A percentile compares a stretch with the other conserved stretches of the same genome.
Evolutionary conservation across 2,329 filamentous ascomycete genomes (phyloP).

Genomic region (Aureobasidium pullulans): DNA sequence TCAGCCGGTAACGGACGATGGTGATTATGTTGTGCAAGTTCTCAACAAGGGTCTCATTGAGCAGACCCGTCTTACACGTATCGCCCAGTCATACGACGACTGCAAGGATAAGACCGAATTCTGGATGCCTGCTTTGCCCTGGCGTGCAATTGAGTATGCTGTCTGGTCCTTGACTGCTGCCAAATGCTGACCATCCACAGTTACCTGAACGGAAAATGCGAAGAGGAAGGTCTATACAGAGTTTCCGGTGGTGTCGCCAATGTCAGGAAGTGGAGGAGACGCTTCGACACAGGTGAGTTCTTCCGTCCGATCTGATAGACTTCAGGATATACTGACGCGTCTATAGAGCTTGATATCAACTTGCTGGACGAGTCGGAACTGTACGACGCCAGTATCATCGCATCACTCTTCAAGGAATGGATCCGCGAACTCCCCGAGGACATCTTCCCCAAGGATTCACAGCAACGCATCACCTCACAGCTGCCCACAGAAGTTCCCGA

Average conservation of each 20-base stretch:
- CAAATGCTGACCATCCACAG: slow-evolving; percentile 27
- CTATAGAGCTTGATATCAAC: slow-evolving; percentile 74
- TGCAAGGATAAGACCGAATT: slow-evolving; percentile 95
- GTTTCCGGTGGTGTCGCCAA: slow-evolving; percentile 85
- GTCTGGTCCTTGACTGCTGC: not conserved
- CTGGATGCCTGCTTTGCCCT: slow-evolving; percentile 96
- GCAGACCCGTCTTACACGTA: slow-evolving; percentile 83
- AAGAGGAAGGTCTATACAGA: slow-evolving; percentile 88
- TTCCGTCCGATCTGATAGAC: not conserved
- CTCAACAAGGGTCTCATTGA: slow-evolving; percentile 81
- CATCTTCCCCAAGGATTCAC: slow-evolving; percentile 76
- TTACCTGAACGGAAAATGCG: slow-evolving; percentile 90
- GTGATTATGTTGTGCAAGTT: slow-evolving; percentile 75
- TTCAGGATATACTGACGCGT: not conserved
- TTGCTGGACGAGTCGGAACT: slow-evolving; percentile 80
- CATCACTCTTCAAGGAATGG: slow-evolving; percentile 95
- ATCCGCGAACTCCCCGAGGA: slow-evolving; percentile 90
- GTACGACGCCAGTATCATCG: slow-evolving; percentile 94
- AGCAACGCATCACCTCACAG: slow-evolving; percentile 71
- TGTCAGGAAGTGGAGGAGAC: slow-evolving; percentile 87
- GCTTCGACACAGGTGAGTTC: slow-evolving; percentile 70
- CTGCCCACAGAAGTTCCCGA: slow-evolving; percentile 75
- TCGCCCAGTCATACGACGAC: slow-evolving; percentile 79
- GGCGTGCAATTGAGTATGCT: slow-evolving; percentile 79
- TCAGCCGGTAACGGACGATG: slow-evolving; percentile 56